Evolutionary conservation across 768 basidiomycete species (phyloP), one percentile per base, ranked within the genome.

Genomic region (Suillus subaureus): DNA sequence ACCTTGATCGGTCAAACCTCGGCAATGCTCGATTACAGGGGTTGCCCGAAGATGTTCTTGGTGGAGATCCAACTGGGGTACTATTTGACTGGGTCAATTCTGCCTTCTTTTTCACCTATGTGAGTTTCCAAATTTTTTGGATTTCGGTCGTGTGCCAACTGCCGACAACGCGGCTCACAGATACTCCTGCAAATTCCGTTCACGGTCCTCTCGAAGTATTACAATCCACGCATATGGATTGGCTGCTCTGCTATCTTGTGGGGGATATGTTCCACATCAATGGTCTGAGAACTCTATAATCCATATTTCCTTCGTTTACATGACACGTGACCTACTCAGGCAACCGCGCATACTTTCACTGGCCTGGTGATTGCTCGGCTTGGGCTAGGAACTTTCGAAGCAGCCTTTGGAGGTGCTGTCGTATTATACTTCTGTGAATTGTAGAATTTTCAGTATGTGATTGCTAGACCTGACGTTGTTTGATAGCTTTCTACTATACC

Each of bases 71-170:
- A 11, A 87, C 86, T 0, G 91, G 92, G 1, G 67, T 81, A 28
- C 79, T 87, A n/a, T 93, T 91, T 71, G 91, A 91, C 72, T 92
- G 90, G 91, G 76, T 91, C 52, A 90, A 88, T 64, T 89, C 91
- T 1, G 82, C 83, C 9, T 94, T 93, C 78, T 93, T 89, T 77
- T 87, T 93, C 76, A 87, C 92, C 67, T 93, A 93, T 73, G 91
- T 89, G 64, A 64, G 85, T 77, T 35, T 61, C n/a, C n/a, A n/a
- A n/a, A n/a, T 37, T 23, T 9, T 31, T 40, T 51, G 18, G 1
- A 23, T 51, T 45, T 54, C 6, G 40, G 35, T 39, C 42, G 61
- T 18, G 5, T 23, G 39, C 28, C 52, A 54, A 56, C 31, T 31
- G 16, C 28, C 8, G 33, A 39, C 16, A 39, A 47, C 55, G 62